Conservation (phyloP, 305 asterid genomes). For the Stenogyne calaminthoides region DNA sequence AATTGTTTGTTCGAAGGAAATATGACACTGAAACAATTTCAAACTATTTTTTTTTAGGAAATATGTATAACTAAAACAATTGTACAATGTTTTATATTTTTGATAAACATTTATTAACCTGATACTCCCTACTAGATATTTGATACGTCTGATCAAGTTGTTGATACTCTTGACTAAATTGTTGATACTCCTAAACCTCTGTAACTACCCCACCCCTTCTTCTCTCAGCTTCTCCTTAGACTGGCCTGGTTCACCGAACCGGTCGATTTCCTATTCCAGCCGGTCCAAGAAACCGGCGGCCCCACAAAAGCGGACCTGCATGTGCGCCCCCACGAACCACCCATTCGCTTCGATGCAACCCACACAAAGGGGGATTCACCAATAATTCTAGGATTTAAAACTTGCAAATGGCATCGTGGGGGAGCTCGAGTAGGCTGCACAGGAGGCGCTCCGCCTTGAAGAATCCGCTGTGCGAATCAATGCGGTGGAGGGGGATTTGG, state of each 20-base stretch:
- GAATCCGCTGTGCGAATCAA: slow-evolving; percentile 53
- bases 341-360: slow-evolving; percentile 55
- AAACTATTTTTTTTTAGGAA: too few relatives aligned
- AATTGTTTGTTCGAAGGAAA: too few relatives aligned
- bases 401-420: slow-evolving; percentile 31
- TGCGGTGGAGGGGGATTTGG: slow-evolving; percentile 50
- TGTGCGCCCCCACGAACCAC: slow-evolving; percentile 57
- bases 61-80: too few relatives aligned
- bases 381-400: background rate
- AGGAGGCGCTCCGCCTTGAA: slow-evolving; percentile 54
- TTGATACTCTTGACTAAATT: too few relatives aligned
- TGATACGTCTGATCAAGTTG: too few relatives aligned
- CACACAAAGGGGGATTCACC: slow-evolving; percentile 31
- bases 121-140: too few relatives aligned
- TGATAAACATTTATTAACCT: too few relatives aligned
- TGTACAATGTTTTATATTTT: too few relatives aligned
- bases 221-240: slow-evolving; percentile 32
- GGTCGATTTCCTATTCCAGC: slow-evolving; percentile 30
- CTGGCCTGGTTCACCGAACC: slow-evolving; percentile 33
- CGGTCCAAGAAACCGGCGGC: slow-evolving; percentile 31
- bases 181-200: slow-evolving; percentile 28
- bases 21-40: too few relatives aligned
- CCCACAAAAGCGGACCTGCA: slow-evolving; percentile 36
- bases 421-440: slow-evolving; percentile 40
- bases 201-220: slow-evolving; percentile 7